Evolutionary conservation across 352 stramenopile genomes (phyloP).

Genomic region (Saprolegnia diclina): DNA sequence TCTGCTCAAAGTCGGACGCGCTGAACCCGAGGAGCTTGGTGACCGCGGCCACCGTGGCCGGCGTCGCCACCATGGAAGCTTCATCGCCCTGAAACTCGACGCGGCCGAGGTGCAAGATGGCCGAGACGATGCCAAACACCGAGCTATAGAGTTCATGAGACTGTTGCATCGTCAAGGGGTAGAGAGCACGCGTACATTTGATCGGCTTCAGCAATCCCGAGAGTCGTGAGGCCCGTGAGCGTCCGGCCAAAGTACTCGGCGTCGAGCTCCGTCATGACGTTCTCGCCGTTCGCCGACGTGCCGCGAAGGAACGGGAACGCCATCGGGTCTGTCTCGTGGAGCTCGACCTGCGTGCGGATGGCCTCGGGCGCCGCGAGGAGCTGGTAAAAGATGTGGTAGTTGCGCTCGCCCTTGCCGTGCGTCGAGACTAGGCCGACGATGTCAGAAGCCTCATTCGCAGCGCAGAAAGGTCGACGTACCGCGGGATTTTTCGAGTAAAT

Average conservation of each 20-base stretch:
- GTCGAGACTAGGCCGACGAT: slow-evolving; percentile 52
- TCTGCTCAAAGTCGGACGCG: slow-evolving; percentile 55
- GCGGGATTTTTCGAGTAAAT: slow-evolving; percentile 83
- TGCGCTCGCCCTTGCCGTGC: slow-evolving; percentile 91
- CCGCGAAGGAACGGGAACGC: slow-evolving; percentile 78
- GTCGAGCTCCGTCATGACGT: slow-evolving; percentile 41
- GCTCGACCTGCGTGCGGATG: slow-evolving; percentile 49
- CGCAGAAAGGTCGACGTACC: neutral
- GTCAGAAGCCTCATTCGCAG: neutral
- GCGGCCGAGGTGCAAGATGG: slow-evolving; percentile 76
- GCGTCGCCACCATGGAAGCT: slow-evolving; percentile 36
- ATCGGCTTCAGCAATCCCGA: slow-evolving; percentile 60
- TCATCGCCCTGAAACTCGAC: slow-evolving; percentile 59
- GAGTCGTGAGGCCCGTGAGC: slow-evolving; percentile 66
- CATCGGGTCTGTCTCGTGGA: slow-evolving; percentile 61
- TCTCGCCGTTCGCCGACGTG: slow-evolving; percentile 28
- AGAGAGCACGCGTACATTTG: slow-evolving; percentile 61
- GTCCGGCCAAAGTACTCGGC: slow-evolving; percentile 65
- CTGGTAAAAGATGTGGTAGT: slow-evolving; percentile 99
- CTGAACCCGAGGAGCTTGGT: slow-evolving; percentile 62
- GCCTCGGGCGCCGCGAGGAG: slow-evolving; percentile 62
- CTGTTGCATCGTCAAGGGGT: neutral
- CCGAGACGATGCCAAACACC: slow-evolving; percentile 52
- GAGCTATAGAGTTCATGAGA: slow-evolving; percentile 1
- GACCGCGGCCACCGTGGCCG: slow-evolving; percentile 40